These are phyloP conservation scores for Bruguiera gymnorhiza DNA, from an alignment of 345 rosid species.

Conservation along the genomic window DNA sequence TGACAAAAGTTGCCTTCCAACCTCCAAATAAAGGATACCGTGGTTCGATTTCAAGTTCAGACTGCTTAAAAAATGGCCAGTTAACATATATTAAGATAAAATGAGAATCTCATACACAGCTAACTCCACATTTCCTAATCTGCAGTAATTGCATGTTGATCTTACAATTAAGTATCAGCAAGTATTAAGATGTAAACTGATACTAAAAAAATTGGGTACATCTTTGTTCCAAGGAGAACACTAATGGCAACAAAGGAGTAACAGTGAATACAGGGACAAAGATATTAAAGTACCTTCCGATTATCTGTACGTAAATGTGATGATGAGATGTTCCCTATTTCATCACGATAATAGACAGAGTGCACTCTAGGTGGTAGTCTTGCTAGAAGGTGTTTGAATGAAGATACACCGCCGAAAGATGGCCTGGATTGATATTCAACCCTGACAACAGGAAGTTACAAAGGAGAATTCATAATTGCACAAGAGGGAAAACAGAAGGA, in stretches of 20 bases:
- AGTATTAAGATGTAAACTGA: background rate
- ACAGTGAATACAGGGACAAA: background rate
- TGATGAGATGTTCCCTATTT: slow-evolving; percentile 88
- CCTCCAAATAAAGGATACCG: slow-evolving; percentile 98
- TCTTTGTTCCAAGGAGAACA: background rate
- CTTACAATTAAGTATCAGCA: background rate
- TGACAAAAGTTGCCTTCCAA: slow-evolving; percentile 91
- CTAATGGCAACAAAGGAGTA: background rate
- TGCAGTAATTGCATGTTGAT: slow-evolving; percentile 2
- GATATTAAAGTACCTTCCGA: slow-evolving; percentile 39
- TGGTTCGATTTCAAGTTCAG: slow-evolving; percentile 95
- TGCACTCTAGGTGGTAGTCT: slow-evolving; percentile 89
- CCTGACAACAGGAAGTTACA: slow-evolving; percentile 50
- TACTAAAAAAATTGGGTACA: slow-evolving; percentile 5
- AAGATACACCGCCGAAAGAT: slow-evolving; percentile 57
- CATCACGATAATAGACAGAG: slow-evolving; percentile 94
- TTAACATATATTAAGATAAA: slow-evolving; percentile 13
- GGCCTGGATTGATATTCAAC: slow-evolving; percentile 91
- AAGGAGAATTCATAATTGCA: background rate
- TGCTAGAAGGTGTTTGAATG: slow-evolving; percentile 78
- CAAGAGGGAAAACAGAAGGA: no score
- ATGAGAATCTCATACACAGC: background rate
- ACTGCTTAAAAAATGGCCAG: slow-evolving; percentile 45
- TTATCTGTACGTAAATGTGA: slow-evolving; percentile 75
- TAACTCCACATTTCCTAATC: background rate